Percentiles rank a stretch among this genome's conserved stretches.
Conservation (phyloP, 2,329 filamentous ascomycete genomes). For the Fusarium sp. region DNA sequence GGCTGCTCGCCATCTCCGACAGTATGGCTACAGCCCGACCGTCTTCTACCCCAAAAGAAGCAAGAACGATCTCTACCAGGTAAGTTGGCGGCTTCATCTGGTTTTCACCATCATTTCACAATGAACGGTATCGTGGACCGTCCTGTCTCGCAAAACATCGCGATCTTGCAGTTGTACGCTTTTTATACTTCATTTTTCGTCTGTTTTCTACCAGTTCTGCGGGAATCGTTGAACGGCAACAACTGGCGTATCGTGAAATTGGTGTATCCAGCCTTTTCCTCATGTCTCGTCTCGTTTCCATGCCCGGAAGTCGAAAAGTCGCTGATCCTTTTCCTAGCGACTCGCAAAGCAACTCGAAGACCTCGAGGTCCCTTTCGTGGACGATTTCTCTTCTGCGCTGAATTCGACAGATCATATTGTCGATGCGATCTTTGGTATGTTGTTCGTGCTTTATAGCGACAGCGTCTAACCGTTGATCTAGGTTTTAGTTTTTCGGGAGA, state of each 20-base stretch:
- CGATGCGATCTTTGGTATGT: conserved; percentile 89
- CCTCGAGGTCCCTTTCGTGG: conserved; percentile 83
- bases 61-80: conserved; percentile 90
- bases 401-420: conserved; percentile 81
- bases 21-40: conserved; percentile 90
- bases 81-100: conserved; percentile 58
- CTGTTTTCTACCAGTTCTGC: conserved; percentile 31
- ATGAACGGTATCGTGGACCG: background rate
- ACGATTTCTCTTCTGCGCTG: conserved; percentile 79
- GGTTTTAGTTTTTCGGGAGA: conserved; percentile 94
- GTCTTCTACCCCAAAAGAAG: conserved; percentile 94
- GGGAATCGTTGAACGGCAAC: conserved; percentile 23
- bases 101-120: conserved; percentile 21
- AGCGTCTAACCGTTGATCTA: conserved; percentile 48
- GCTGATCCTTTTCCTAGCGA: conserved; percentile 66
- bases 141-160: background rate
- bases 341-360: conserved; percentile 86
- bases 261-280: conserved; percentile 11
- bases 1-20: conserved; percentile 88
- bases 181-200: conserved; percentile 34
- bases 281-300: conserved; percentile 13
- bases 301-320: conserved; percentile 16
- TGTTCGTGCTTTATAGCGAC: background rate
- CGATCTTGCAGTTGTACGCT: conserved; percentile 35
- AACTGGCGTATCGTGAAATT: conserved; percentile 7